Percentiles rank a stretch among this genome's conserved stretches.
Conservation (phyloP, 768 basidiomycete genomes). For the Hericium alpestre region DNA sequence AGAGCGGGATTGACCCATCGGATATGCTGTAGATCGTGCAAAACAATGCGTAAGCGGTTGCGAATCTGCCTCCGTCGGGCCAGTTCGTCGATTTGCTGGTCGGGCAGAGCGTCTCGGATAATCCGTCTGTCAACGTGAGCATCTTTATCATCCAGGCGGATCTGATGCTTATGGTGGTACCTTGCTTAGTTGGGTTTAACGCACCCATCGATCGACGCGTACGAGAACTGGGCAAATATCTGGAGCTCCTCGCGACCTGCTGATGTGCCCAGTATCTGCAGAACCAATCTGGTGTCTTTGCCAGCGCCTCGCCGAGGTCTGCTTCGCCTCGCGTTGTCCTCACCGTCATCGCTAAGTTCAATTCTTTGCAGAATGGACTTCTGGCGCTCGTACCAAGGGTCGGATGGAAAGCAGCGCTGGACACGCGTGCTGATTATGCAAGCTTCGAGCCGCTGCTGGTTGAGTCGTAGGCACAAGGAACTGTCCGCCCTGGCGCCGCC, state of each 20-base stretch:
- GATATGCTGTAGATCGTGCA: conserved; percentile 47
- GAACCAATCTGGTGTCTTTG: conserved; percentile 43
- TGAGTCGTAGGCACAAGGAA: conserved; percentile 44
- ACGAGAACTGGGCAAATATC: conserved; percentile 56
- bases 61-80: conserved; percentile 34
- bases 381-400: conserved; percentile 42
- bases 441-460: neutral
- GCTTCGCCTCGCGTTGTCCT: neutral
- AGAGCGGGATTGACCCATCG: conserved; percentile 49
- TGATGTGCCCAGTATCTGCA: conserved; percentile 44
- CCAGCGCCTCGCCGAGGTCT: conserved; percentile 44
- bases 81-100: conserved; percentile 53
- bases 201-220: conserved; percentile 49
- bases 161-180: neutral
- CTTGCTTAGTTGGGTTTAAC: conserved; percentile 43
- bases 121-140: conserved; percentile 52
- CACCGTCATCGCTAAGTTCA: neutral
- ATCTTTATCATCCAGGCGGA: neutral
- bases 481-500: conserved; percentile 49
- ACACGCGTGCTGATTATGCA: conserved; percentile 19
- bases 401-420: conserved; percentile 39
- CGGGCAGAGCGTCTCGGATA: conserved; percentile 46
- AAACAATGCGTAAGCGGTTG: conserved; percentile 32
- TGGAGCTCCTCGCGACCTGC: conserved; percentile 44
- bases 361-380: conserved; percentile 40